Conservation (phyloP, 352 stramenopile species). For the Phytopythium helicoides region DNA sequence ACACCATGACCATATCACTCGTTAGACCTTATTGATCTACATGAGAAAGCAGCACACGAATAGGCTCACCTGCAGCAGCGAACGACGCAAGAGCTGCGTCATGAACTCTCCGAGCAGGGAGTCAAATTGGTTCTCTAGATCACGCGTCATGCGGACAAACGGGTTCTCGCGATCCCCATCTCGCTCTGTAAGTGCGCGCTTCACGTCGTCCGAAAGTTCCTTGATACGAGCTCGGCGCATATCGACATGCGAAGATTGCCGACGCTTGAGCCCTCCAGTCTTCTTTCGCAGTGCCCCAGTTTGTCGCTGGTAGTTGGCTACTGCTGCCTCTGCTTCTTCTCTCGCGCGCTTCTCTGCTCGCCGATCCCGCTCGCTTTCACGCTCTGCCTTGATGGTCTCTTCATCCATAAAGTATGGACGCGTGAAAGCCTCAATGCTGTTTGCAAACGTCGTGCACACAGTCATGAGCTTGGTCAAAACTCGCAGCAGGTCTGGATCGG, state of each 20-base stretch:
- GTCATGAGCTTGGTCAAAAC: constrained; percentile 96
- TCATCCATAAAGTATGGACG: constrained; percentile 81
- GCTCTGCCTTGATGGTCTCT: constrained; percentile 82
- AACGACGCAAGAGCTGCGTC: constrained; percentile 82
- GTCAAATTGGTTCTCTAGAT: constrained; percentile 87
- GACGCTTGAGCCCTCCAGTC: constrained; percentile 54
- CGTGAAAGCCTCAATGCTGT: constrained; percentile 92
- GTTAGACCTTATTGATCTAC: too few relatives aligned
- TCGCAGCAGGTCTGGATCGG: constrained; percentile 92
- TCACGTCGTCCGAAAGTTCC: constrained; percentile 75
- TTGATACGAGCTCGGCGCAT: constrained; percentile 79
- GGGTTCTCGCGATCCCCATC: constrained; percentile 68
- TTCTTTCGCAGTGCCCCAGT: constrained; percentile 44
- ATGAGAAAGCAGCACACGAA: not conserved
- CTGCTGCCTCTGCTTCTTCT: constrained; percentile 72
- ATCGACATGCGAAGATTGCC: constrained; percentile 75
- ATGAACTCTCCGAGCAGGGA: constrained; percentile 88
- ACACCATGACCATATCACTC: not conserved
- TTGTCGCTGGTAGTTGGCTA: constrained; percentile 61
- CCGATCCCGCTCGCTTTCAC: constrained; percentile 70
- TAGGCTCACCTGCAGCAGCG: constrained; percentile 63
- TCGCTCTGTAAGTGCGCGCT: constrained; percentile 62
- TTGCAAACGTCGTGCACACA: constrained; percentile 94
- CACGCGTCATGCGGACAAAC: constrained; percentile 73
- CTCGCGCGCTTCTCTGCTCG: constrained; percentile 77